Evolutionary conservation across 2,329 filamentous ascomycete genomes (phyloP).

Genomic region (Sporothrix pallida): DNA sequence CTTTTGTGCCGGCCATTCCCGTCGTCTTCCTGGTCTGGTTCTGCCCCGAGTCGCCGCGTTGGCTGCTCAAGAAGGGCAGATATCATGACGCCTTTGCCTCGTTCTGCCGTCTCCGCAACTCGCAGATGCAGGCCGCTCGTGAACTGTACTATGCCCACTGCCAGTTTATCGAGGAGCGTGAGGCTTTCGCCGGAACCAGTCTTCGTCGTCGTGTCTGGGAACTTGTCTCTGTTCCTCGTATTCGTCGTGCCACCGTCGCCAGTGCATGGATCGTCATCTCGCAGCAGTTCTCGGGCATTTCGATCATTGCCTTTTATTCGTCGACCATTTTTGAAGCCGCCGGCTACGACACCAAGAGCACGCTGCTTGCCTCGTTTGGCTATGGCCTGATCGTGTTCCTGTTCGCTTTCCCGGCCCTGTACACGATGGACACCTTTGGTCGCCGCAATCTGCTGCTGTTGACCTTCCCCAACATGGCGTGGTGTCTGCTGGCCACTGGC

Average conservation of each 20-base stretch:
- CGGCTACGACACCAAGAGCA: slow-evolving; percentile 48
- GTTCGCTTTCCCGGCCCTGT: slow-evolving; percentile 70
- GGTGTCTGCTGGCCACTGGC: slow-evolving; percentile 63
- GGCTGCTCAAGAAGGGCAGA: slow-evolving; percentile 67
- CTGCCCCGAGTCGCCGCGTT: slow-evolving; percentile 66
- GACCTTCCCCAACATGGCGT: slow-evolving; percentile 71
- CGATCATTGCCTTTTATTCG: slow-evolving; percentile 55
- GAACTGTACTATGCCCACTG: slow-evolving; percentile 66
- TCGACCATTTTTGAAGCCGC: slow-evolving; percentile 54
- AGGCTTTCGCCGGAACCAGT: slow-evolving; percentile 44
- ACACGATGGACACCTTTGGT: slow-evolving; percentile 69
- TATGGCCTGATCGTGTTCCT: slow-evolving; percentile 65
- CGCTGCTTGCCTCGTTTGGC: slow-evolving; percentile 52
- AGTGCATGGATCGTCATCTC: slow-evolving; percentile 71
- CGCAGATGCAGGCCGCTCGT: slow-evolving; percentile 63
- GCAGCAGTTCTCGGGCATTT: slow-evolving; percentile 65
- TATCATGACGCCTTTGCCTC: slow-evolving; percentile 62
- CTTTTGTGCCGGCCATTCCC: slow-evolving; percentile 68
- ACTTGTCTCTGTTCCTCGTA: slow-evolving; percentile 62
- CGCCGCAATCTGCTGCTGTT: slow-evolving; percentile 66
- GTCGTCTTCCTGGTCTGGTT: slow-evolving; percentile 63
- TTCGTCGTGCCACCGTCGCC: slow-evolving; percentile 67
- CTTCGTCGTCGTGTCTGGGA: slow-evolving; percentile 60
- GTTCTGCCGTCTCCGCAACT: slow-evolving; percentile 62
- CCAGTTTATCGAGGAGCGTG: slow-evolving; percentile 54